Percentiles rank a stretch among this genome's conserved stretches.
These are phyloP conservation scores for Xylaria multiplex DNA, from an alignment of 2,329 filamentous ascomycete genomes.

Conservation along the genomic window DNA sequence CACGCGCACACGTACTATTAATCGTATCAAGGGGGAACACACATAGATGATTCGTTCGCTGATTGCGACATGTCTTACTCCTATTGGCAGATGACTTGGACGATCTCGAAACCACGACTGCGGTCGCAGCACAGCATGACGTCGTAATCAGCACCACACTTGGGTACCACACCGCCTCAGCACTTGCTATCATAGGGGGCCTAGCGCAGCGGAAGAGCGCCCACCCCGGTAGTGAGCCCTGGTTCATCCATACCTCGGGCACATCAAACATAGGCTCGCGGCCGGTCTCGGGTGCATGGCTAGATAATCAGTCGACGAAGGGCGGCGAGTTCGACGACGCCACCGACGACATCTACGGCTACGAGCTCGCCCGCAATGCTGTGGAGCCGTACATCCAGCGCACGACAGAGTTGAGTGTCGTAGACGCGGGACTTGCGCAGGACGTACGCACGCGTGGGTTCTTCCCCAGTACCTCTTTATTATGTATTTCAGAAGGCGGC, in stretches of 20 bases:
- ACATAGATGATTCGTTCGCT: background rate
- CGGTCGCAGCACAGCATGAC: constrained; percentile 39
- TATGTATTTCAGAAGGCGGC: background rate
- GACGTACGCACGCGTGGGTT: constrained; percentile 53
- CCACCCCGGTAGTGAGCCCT: constrained; percentile 48
- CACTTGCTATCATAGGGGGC: constrained; percentile 55
- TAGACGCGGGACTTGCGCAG: constrained; percentile 52
- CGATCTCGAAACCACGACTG: constrained; percentile 38
- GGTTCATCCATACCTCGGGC: constrained; percentile 57
- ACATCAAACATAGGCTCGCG: constrained; percentile 57
- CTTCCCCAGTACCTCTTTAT: background rate
- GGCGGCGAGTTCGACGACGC: constrained; percentile 53
- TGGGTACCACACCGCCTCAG: constrained; percentile 52
- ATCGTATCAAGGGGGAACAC: background rate
- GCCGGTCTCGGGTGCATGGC: constrained; percentile 49
- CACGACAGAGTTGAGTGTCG: constrained; percentile 55
- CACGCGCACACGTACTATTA: background rate
- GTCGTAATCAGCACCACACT: constrained; percentile 57
- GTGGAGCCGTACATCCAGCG: constrained; percentile 55
- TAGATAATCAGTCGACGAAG: constrained; percentile 22
- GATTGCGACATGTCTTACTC: background rate
- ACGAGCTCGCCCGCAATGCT: constrained; percentile 52
- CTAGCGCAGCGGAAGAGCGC: constrained; percentile 50
- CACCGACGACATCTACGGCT: constrained; percentile 55
- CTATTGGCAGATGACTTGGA: constrained; percentile 35